These are phyloP conservation scores for Cytospora paraplurivora DNA, from an alignment of 2,329 filamentous ascomycete species.

Conservation along the genomic window DNA sequence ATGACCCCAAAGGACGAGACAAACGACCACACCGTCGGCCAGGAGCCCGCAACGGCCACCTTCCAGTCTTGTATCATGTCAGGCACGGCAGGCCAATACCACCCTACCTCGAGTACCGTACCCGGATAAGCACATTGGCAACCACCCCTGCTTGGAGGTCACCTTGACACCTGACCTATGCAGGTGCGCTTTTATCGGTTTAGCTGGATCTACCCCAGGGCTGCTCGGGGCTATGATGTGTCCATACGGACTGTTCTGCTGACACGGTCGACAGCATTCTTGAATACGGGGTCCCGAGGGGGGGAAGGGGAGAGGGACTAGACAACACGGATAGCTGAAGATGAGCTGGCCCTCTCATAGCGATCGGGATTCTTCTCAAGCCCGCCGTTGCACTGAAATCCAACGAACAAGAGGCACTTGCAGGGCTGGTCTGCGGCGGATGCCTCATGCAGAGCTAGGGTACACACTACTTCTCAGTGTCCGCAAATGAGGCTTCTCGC, in stretches of 20 bases:
- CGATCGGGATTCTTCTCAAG: conserved; percentile 3
- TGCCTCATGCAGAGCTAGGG: not conserved
- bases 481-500: conserved; percentile 1
- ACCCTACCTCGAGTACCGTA: conserved; percentile 20
- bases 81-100: conserved; percentile 19
- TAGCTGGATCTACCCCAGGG: not conserved
- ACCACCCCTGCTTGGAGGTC: not conserved
- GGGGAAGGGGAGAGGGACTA: not conserved
- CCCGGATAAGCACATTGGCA: conserved; percentile 17
- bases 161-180: conserved; percentile 13
- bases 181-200: conserved; percentile 7
- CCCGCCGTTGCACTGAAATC: not conserved
- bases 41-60: conserved; percentile 6
- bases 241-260: not conserved
- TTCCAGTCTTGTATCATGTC: conserved; percentile 8
- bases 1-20: conserved; percentile 1
- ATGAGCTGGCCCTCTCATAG: conserved; percentile 8
- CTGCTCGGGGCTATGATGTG: not conserved
- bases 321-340: not conserved
- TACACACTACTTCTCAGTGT: not conserved
- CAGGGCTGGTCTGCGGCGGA: not conserved
- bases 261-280: not conserved
- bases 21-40: conserved; percentile 2
- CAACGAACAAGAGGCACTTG: not conserved
- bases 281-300: not conserved